These are phyloP conservation scores for Fusarium anthophilum DNA, from an alignment of 2,329 filamentous ascomycete genomes.

Conservation along the genomic window DNA sequence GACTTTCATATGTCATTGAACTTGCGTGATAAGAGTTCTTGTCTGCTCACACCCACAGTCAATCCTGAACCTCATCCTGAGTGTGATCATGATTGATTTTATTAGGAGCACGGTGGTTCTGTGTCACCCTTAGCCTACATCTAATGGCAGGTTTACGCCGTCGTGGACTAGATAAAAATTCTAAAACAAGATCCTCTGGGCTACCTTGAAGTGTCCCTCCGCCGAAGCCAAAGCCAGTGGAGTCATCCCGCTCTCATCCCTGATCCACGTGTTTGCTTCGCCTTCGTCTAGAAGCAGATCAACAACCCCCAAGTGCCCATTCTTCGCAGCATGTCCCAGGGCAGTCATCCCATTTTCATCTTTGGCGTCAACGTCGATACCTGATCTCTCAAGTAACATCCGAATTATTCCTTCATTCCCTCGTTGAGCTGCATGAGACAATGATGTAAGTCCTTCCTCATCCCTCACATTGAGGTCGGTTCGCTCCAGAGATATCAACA, in stretches of 20 bases:
- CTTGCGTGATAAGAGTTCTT: too few species aligned
- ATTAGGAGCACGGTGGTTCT: too few species aligned
- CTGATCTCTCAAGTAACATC: neutral
- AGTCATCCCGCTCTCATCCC: neutral
- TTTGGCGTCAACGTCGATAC: too few species aligned
- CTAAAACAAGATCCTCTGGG: neutral
- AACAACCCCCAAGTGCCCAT: neutral
- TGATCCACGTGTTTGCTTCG: neutral
- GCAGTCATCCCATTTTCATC: too few species aligned
- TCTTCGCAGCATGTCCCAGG: too few species aligned
- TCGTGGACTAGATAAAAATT: neutral
- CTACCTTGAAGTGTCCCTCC: neutral
- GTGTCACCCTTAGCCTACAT: too few species aligned
- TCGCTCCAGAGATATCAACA: neutral
- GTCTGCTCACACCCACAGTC: too few species aligned
- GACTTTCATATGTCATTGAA: too few species aligned
- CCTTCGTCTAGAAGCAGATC: neutral
- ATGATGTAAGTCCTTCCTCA: neutral
- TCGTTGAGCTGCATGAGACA: neutral
- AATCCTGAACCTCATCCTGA: too few species aligned
- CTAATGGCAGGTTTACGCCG: neutral
- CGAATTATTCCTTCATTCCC: neutral
- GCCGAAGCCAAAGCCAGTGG: neutral
- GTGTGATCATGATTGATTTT: too few species aligned
- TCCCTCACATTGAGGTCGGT: neutral